Base-by-base conservation (phyloP, 345 rosid genomes). In the Cardamine chenopodiifolia region DNA sequence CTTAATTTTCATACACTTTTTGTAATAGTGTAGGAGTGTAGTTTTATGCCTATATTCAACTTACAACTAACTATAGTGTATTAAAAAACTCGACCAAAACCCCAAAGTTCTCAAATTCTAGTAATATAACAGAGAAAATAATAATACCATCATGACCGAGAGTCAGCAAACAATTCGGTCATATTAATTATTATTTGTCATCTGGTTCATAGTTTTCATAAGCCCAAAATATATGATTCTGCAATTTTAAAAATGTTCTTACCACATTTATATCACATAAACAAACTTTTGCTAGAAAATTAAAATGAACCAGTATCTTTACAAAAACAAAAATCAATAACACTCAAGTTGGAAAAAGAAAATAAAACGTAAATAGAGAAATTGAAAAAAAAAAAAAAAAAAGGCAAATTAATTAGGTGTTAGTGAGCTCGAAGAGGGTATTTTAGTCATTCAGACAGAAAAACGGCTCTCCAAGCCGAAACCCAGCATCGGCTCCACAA, bases 401-500 rank as follows among this genome's bases (percentile, higher is more conserved):
- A 62, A 11, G 22, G 63, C 4, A 25, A 64, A 39, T 13, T 22
- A 71, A 71, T 66, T 9, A 39, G 56, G 73, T 39, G 81, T 78
- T 78, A 65, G 78, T 61, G 68, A 76, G 73, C 32, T 47, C 6
- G 23, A 54, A 0, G 28, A 40, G 64, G 45, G 63, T 57, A 52
- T 7, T 77, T 77, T 71, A 78, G 52, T 78, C 81, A 78, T 77
- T 71, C 15, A 85, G 82, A 87, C 87, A 85, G 48, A 78, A 69
- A 77, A 83, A 92, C 8, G 90, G 83, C 67, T 90, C 92, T 44
- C 85, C 95, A 22, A 87, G 77, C 69, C 87, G 85, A 74, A 82
- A 86, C 37, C 87, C 93, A 0, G 83, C 53, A 64, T 89, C 96
- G 11, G 79, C 82, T 18, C 85, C 86, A 71, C 86, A 82, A 3